A percentile compares a stretch with the other conserved stretches of the same genome.
Conservation (phyloP, 1,284 basidiomycete species). For the Leccinum solheimii region DNA sequence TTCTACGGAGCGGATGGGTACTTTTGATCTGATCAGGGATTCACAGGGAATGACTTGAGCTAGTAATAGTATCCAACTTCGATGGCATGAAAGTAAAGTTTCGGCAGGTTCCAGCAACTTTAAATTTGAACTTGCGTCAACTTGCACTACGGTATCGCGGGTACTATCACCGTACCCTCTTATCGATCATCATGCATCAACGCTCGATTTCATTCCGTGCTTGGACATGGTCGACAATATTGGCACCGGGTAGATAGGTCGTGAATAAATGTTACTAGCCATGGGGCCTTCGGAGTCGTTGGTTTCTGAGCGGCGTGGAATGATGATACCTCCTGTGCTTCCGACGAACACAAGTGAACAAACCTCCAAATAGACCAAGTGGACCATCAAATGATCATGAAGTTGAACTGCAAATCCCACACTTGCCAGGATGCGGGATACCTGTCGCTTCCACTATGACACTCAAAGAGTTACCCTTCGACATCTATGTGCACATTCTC, state of each 20-base stretch:
- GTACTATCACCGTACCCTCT: too few relatives aligned
- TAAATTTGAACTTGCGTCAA: too few relatives aligned
- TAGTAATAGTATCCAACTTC: too few relatives aligned
- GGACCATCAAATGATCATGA: background rate
- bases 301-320: background rate
- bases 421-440: background rate
- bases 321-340: background rate
- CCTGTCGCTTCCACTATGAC: slow-evolving; percentile 21
- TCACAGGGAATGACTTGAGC: too few relatives aligned
- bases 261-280: background rate
- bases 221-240: background rate
- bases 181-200: background rate
- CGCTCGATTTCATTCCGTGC: background rate
- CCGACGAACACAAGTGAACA: background rate
- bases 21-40: too few relatives aligned
- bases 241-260: background rate
- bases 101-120: background rate
- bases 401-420: background rate
- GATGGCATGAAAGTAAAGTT: background rate
- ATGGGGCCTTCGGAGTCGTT: background rate
- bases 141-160: too few relatives aligned
- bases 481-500: slow-evolving; percentile 34
- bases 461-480: slow-evolving; percentile 28
- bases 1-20: too few relatives aligned
- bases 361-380: background rate